phyloP scores from a whole-genome alignment of 179 eudicot species.

The Corrigiola litoralis region DNA sequence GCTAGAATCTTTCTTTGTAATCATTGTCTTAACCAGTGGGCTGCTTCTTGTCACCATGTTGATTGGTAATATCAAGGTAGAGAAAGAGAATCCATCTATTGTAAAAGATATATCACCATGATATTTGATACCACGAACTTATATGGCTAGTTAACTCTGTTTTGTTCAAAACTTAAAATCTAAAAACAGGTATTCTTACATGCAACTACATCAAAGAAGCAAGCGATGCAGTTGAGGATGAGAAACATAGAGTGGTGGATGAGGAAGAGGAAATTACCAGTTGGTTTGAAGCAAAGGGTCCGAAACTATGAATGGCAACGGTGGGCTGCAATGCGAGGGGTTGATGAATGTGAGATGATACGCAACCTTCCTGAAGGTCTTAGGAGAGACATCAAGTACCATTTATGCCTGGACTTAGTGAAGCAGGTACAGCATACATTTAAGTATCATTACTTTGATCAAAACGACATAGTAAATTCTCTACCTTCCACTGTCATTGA shows the following conservation, averaged over 20 bases:
- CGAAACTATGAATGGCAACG: conserved; percentile 87
- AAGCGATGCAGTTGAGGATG: conserved; percentile 93
- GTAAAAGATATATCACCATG: background rate
- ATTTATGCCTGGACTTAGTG: conserved; percentile 88
- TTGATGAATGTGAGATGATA: conserved; percentile 93
- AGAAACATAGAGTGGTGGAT: conserved; percentile 99
- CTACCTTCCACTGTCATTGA: background rate
- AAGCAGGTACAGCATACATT: too few relatives aligned
- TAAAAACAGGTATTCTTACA: conserved; percentile 71
- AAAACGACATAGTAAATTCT: background rate
- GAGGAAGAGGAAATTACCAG: conserved; percentile 72
- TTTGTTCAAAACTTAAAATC: background rate
- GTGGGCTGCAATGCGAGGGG: conserved; percentile 99
- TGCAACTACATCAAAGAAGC: conserved; percentile 95
- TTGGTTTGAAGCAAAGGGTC: conserved; percentile 65
- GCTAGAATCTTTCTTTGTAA: conserved; percentile 80
- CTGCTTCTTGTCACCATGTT: conserved; percentile 92
- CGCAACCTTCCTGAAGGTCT: conserved; percentile 94
- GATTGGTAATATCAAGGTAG: conserved; percentile 94
- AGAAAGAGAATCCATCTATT: background rate
- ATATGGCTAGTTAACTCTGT: background rate
- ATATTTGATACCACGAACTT: too few relatives aligned
- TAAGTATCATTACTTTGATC: too few relatives aligned
- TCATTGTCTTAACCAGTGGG: conserved; percentile 81
- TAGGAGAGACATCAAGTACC: conserved; percentile 90